A percentile compares a stretch with the other conserved stretches of the same genome.
Conservation (phyloP, 345 rosid species). For the Salix caprea region DNA sequence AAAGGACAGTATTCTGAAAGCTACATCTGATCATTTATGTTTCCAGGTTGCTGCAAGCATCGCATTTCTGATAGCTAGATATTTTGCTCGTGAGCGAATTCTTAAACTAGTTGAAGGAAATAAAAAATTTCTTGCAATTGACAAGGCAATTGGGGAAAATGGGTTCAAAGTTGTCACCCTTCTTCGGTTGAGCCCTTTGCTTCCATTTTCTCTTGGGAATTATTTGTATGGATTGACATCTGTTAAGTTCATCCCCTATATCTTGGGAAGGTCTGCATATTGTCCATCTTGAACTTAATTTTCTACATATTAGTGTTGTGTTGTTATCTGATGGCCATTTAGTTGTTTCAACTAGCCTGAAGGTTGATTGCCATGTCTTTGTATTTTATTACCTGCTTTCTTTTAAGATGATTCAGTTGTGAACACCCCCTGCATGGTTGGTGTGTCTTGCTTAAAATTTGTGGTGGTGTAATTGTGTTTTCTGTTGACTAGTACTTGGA, state of each 20-base stretch:
- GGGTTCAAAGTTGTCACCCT: constrained; percentile 91
- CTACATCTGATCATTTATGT: constrained; percentile 19
- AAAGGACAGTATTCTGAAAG: constrained; percentile 2
- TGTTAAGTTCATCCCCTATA: constrained; percentile 85
- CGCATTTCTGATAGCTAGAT: constrained; percentile 93
- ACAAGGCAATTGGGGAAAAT: constrained; percentile 95
- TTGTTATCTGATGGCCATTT: background rate
- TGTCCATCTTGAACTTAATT: constrained; percentile 3
- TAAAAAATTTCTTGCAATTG: constrained; percentile 92
- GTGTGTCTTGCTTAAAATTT: background rate
- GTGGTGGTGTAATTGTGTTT: background rate
- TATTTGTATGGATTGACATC: constrained; percentile 92
- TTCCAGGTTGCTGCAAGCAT: constrained; percentile 84
- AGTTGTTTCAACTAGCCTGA: background rate
- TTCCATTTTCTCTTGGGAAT: constrained; percentile 93
- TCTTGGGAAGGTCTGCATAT: constrained; percentile 74
- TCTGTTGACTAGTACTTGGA: background rate
- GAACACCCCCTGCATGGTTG: background rate
- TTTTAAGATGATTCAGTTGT: background rate
- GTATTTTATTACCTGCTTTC: background rate
- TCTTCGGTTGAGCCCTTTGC: constrained; percentile 90
- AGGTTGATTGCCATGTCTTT: background rate
- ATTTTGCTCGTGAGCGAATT: constrained; percentile 91
- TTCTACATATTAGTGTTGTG: background rate
- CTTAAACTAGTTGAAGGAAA: constrained; percentile 93